Base-by-base conservation (phyloP, 1,139 yeast genomes). In the Nematodospora anomalae region DNA sequence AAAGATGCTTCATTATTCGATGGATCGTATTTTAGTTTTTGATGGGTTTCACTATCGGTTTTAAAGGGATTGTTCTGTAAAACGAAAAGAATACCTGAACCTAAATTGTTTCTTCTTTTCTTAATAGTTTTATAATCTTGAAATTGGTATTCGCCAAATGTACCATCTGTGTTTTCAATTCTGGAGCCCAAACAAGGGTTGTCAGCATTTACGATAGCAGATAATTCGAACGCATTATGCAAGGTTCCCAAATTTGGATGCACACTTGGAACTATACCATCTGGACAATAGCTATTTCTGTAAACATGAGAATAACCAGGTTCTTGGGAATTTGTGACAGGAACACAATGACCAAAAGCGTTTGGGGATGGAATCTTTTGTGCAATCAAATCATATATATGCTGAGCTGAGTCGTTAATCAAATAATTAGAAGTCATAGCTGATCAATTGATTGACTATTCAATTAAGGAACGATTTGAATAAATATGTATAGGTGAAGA, bases 71-170 rank as follows among this genome's bases (percentile, higher is more conserved):
- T 74, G 42, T 67, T 64, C 26, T 57, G 54, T 37, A 79, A 71
- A n/a, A 76, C 57, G 32, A 76, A 67, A 46, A 79, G 67, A 21
- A 85, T 50, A 9, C 94, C 95, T 3, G 86, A 63, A 4, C 89
- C 94, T 30, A 84, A 64, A 36, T 74, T 59, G 35, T 60, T 57
- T 37, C 75, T 70, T 35, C 80, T 64, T 30, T 53, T 45, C 21
- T 62, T 59, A 7, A 76, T 63, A 28, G 67, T 55, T 8, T 45
- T 47, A 51, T 71, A 82, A 6, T 74, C 56, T 44, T 73, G 66
- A 60, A 67, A 84, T 22, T 61, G 62, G 58, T 76, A 85, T 18
- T 49, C 48, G 35, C 62, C 69, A 33, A 67, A 66, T 4, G 73
- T 60, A n/a, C 67, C 73, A 39, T 70, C 70, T 35, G 66, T 66